These are phyloP conservation scores for Arthroderma uncinatum DNA, from an alignment of 2,329 filamentous ascomycete species.

Conservation along the genomic window DNA sequence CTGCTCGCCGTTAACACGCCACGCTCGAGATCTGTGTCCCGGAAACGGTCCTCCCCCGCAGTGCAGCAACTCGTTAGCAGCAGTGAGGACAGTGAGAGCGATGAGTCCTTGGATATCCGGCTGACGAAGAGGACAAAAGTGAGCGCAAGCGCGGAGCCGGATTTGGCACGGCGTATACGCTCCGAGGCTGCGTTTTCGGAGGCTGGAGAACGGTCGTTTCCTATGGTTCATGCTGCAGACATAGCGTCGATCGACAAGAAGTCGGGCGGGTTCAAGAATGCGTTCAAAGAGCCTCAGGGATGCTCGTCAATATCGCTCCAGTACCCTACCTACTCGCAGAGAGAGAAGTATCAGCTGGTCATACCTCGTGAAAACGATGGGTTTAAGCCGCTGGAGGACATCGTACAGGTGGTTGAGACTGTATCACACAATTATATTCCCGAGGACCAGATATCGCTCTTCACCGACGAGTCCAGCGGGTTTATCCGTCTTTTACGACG, in stretches of 20 bases:
- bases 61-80: slow-evolving; percentile 29
- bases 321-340: slow-evolving; percentile 64
- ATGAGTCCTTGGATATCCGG: slow-evolving; percentile 28
- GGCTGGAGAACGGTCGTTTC: slow-evolving; percentile 26
- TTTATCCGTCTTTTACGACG: slow-evolving; percentile 67
- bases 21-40: slow-evolving; percentile 17
- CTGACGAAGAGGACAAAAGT: slow-evolving; percentile 34
- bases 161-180: slow-evolving; percentile 35
- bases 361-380: slow-evolving; percentile 69
- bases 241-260: slow-evolving; percentile 34
- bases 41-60: slow-evolving; percentile 29
- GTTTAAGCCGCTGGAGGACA: slow-evolving; percentile 55
- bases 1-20: not conserved
- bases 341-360: slow-evolving; percentile 68
- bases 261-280: slow-evolving; percentile 41
- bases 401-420: slow-evolving; percentile 56
- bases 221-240: slow-evolving; percentile 41
- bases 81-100: slow-evolving; percentile 33
- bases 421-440: slow-evolving; percentile 69
- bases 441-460: slow-evolving; percentile 52
- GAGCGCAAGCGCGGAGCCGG: slow-evolving; percentile 33
- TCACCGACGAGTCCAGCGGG: slow-evolving; percentile 61
- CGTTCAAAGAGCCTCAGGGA: slow-evolving; percentile 35
- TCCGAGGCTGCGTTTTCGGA: slow-evolving; percentile 37
- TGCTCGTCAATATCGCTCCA: slow-evolving; percentile 55